phyloP scores from a whole-genome alignment of 176 grass and related monocot species.

The Dactylis glomerata region DNA sequence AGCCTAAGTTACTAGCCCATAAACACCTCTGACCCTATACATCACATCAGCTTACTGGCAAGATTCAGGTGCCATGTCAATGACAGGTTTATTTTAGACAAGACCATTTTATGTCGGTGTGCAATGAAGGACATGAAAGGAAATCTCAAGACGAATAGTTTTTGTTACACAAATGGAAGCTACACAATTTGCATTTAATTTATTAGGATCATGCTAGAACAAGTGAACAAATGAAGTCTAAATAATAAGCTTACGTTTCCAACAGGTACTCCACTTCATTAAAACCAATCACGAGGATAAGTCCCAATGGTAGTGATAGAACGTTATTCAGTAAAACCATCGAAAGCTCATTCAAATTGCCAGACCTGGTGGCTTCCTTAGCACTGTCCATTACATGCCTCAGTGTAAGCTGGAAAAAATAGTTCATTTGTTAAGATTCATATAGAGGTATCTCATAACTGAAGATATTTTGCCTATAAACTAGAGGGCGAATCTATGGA shows the following conservation, averaged over 20 bases:
- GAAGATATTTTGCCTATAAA: background rate
- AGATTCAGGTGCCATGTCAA: background rate
- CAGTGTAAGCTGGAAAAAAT: constrained; percentile 73
- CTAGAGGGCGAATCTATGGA: background rate
- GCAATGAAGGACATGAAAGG: background rate
- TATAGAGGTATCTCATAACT: background rate
- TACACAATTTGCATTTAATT: background rate
- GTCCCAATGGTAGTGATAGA: constrained; percentile 80
- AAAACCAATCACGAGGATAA: constrained; percentile 78
- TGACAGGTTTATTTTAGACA: background rate
- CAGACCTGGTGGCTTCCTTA: constrained; percentile 87
- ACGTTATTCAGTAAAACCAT: constrained; percentile 96
- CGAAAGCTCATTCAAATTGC: constrained; percentile 92
- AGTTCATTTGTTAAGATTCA: constrained; percentile 30
- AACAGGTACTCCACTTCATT: constrained; percentile 80
- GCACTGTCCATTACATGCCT: constrained; percentile 95
- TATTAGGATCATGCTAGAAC: background rate
- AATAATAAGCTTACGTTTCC: constrained; percentile 67
- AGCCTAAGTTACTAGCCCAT: background rate
- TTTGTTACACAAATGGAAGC: background rate
- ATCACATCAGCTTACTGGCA: background rate
- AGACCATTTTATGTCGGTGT: background rate
- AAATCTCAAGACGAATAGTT: background rate
- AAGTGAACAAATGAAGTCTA: constrained; percentile 3
- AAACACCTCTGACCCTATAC: background rate